Conservation (phyloP, 2,329 filamentous ascomycete species). For the Aspergillus alliaceus region DNA sequence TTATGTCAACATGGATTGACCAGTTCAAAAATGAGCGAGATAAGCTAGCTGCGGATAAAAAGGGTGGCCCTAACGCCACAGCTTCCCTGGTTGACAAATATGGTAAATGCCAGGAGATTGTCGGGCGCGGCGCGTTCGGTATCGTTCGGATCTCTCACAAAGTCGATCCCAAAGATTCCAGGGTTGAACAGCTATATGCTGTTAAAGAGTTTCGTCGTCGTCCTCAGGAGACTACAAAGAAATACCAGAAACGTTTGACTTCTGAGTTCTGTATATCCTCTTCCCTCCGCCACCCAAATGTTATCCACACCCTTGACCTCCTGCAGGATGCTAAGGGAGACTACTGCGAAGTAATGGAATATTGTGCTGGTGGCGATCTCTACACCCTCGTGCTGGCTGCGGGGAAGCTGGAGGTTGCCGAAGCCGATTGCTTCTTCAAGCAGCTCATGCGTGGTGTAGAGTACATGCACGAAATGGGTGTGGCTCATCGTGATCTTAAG, state of each 20-base stretch:
- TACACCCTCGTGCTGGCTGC: conserved; percentile 91
- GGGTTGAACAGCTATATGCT: conserved; percentile 85
- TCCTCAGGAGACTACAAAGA: conserved; percentile 92
- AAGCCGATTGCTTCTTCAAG: conserved; percentile 98
- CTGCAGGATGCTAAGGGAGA: conserved; percentile 95
- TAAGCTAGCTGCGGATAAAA: conserved; percentile 70
- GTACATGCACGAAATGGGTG: conserved; percentile 99
- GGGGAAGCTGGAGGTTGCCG: conserved; percentile 81
- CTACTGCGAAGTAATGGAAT: conserved; percentile 99
- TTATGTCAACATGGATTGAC: conserved; percentile 96
- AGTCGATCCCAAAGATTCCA: conserved; percentile 74
- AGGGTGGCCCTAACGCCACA: conserved; percentile 70
- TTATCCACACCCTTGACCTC: conserved; percentile 95
- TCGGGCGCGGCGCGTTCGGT: conserved; percentile 93
- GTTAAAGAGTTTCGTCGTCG: conserved; percentile 97
- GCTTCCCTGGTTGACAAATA: conserved; percentile 92
- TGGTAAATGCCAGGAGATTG: conserved; percentile 95
- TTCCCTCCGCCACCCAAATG: conserved; percentile 91
- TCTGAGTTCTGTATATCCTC: conserved; percentile 99
- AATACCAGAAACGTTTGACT: conserved; percentile 95
- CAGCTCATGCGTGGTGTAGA: conserved; percentile 98
- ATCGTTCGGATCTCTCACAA: conserved; percentile 98
- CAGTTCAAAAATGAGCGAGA: conserved; percentile 88
- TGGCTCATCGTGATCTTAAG: conserved; percentile 94
- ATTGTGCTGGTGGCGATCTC: conserved; percentile 91